Base-by-base conservation (phyloP, 805 yeast species). In the Starmerella tilneyi region DNA sequence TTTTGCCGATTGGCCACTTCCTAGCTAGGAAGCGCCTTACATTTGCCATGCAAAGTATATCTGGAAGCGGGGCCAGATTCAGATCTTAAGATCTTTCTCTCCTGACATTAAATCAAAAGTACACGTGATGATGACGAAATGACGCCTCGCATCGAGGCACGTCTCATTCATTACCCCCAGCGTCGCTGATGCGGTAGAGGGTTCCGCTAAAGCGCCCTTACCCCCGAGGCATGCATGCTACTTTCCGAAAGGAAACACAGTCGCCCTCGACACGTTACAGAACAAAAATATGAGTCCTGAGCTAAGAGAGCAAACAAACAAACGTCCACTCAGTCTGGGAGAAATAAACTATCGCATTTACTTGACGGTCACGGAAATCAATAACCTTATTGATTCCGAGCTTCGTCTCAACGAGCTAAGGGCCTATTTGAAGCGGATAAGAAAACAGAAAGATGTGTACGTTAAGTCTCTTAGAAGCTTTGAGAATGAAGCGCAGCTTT, bases 1-100 rank as follows among this genome's bases (percentile, higher is more conserved):
- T 23, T 19, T 38, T 38, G 12, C 41, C 41, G 5, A 15, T 27
- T 13, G 31, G 51, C 44, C 19, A 35, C 47, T 7, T 17, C 37
- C 9, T 36, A 33, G 35, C 42, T 46, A 37, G 37, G 12, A 34
- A 12, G 11, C 19, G n/a, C 20, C 38, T 26, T n/a, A 36, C 40
- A 36, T 36, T 23, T 23, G 30, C 40, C 40, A 36, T 36, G 29
- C 40, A 19, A 39, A 31, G n/a, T 3, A 17, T 11, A 9, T 6
- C 13, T 21, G 15, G n/a, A n/a, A 9, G 23, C 29, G 28, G 24
- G 11, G 5, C 7, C 6, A 22, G 26, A 5, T 6, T 6, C 2
- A 12, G 24, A 20, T 21, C n/a, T 22, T 34, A 27, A 34, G 38
- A 34, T 34, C 38, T 22, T 19, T 9, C n/a, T n/a, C n/a, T n/a